A percentile compares a stretch with the other conserved stretches of the same genome.
Conservation (phyloP, 2,329 filamentous ascomycete genomes). For the Aspergillus sp. region DNA sequence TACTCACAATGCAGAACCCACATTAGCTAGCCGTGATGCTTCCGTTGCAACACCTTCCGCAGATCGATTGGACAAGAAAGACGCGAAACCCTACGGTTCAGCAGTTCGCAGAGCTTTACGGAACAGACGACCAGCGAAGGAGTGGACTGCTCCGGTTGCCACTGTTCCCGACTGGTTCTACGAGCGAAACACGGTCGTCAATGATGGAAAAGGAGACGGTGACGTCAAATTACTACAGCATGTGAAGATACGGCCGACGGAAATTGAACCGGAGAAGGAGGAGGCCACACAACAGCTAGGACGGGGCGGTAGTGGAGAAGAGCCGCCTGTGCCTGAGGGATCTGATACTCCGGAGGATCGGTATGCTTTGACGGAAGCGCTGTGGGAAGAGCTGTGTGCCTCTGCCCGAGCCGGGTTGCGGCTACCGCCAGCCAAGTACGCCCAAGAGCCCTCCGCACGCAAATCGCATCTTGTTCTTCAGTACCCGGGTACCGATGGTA, state of each 20-base stretch:
- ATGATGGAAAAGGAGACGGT: conserved; percentile 18
- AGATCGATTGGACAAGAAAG: conserved; percentile 26
- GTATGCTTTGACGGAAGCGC: conserved; percentile 43
- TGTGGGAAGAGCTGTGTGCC: conserved; percentile 54
- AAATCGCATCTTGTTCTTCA: conserved; percentile 62
- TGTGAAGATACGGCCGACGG: conserved; percentile 31
- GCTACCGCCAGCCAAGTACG: conserved; percentile 42
- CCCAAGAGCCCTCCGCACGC: conserved; percentile 50
- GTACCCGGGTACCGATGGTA: conserved; percentile 60
- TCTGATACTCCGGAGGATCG: conserved; percentile 26
- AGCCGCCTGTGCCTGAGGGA: conserved; percentile 24
- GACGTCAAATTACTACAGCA: conserved; percentile 22
- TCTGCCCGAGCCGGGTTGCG: conserved; percentile 55
- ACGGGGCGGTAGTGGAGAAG: conserved; percentile 30
- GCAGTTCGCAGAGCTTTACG: conserved; percentile 42
- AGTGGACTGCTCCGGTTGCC: conserved; percentile 23
- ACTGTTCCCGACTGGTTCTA: conserved; percentile 43
- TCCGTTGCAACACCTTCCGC: conserved; percentile 14
- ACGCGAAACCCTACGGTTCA: conserved; percentile 41
- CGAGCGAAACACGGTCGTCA: conserved; percentile 36
- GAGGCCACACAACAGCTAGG: conserved; percentile 12
- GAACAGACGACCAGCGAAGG: conserved; percentile 31
- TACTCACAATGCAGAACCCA: conserved; percentile 21
- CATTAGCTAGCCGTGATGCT: conserved; percentile 18
- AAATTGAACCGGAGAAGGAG: conserved; percentile 21